These are phyloP conservation scores for Phyllosticta citribraziliensis DNA, from an alignment of 2,329 filamentous ascomycete species.

Conservation along the genomic window DNA sequence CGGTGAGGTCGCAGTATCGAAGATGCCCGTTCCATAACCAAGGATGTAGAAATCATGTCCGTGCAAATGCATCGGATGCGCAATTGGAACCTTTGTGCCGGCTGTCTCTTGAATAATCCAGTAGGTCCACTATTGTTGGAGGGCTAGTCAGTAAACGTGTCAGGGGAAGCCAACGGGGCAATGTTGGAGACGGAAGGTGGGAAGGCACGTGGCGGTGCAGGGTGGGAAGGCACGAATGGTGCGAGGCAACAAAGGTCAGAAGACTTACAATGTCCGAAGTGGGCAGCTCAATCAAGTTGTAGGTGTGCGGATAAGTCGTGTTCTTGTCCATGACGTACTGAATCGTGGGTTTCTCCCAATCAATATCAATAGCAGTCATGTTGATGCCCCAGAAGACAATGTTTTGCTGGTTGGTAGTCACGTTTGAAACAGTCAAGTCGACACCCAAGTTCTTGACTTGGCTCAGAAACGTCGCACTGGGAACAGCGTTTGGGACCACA, in stretches of 20 bases:
- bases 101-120: constrained; percentile 33
- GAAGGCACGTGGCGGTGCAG: no score
- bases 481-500: constrained; percentile 27
- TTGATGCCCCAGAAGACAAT: constrained; percentile 32
- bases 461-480: constrained; percentile 21
- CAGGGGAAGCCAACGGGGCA: no score
- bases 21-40: constrained; percentile 22
- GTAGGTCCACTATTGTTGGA: constrained; percentile 25
- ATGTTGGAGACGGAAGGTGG: no score
- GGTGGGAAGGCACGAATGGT: constrained; percentile 2
- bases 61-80: constrained; percentile 21
- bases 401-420: constrained; percentile 27
- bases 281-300: constrained; percentile 33
- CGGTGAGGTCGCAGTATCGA: constrained; percentile 14
- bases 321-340: constrained; percentile 34
- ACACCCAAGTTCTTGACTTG: constrained; percentile 25
- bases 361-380: constrained; percentile 31
- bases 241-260: neutral
- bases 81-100: constrained; percentile 19
- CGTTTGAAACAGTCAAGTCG: constrained; percentile 20
- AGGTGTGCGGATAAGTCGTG: constrained; percentile 28
- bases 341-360: constrained; percentile 36
- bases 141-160: neutral
- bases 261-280: constrained; percentile 18
- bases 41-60: constrained; percentile 27